Base-by-base conservation (phyloP, 2,329 filamentous ascomycete species). In the Sporothrix variecibatus region DNA sequence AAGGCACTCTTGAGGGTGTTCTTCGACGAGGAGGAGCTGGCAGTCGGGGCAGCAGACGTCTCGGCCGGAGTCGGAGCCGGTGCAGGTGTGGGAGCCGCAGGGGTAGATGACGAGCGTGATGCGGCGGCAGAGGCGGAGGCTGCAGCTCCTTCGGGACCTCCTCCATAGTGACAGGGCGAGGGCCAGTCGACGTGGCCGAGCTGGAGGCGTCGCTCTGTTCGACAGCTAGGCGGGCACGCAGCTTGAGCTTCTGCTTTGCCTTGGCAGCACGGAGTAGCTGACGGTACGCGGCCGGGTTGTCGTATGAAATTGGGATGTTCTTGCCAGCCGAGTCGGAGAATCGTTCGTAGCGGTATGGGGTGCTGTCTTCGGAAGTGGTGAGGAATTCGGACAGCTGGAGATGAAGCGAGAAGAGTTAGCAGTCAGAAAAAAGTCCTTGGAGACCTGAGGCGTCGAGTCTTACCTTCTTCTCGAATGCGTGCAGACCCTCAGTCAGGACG, bases 191-290 rank as follows among this genome's bases (percentile, higher is more conserved):
- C 38, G 43, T 62, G 53, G 77, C 73, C 28, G 53, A 28, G 43
- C 38, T 43, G n/a, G 23, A 12, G n/a, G n/a, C 9, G 11, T 26
- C 34, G 9, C n/a, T 40, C 31, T 62, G 58, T 1, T 23, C 60
- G 20, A 17, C 23, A 6, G 40, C 3, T 11, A 72, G 38, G 51
- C 89, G 91, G 51, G 93, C 92, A 78, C 91, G 93, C 75, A 99
- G 89, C 83, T 96, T 95, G 78, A 99, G 91, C 91, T 98, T 99
- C 77, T 95, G 91, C 88, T 99, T 99, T 51, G 96, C 96, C 86
- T 98, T 99, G 77, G 96, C 96, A 78, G 96, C 96, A 79, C 96
- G 92, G 82, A 96, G 95, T 58, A 99, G 91, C 82, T 98, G 96
- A 87, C 98, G 98, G 87, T 97, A 99, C 80, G 97, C 93, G 64